These are phyloP conservation scores for Cokeromyces recurvatus DNA, from an alignment of 371 early-diverging fungal genomes.

Conservation along the genomic window DNA sequence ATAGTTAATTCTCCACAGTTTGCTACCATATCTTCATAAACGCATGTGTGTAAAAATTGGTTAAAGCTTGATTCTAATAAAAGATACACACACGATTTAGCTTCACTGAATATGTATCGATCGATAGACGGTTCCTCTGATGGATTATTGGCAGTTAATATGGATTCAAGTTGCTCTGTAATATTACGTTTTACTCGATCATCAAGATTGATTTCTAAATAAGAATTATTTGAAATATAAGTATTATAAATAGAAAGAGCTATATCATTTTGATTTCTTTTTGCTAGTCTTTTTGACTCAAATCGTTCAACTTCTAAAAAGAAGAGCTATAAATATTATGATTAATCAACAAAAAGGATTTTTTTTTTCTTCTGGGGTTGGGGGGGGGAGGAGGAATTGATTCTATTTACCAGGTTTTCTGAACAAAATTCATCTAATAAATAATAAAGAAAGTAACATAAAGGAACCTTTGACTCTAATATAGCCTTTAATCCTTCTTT, in stretches of 20 bases:
- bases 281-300: slow-evolving; percentile 20
- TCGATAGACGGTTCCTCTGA: too few species aligned
- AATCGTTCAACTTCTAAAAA: slow-evolving; percentile 50
- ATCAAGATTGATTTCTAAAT: slow-evolving; percentile 54
- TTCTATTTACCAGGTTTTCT: slow-evolving; percentile 50
- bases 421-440: slow-evolving; percentile 50
- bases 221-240: slow-evolving; percentile 34
- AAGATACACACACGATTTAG: slow-evolving; percentile 39
- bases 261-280: slow-evolving; percentile 28
- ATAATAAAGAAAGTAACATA: slow-evolving; percentile 51
- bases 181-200: slow-evolving; percentile 39
- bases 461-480: slow-evolving; percentile 49
- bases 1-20: slow-evolving; percentile 33
- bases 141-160: too few species aligned
- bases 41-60: slow-evolving; percentile 23
- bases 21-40: slow-evolving; percentile 26
- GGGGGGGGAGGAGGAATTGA: too few species aligned
- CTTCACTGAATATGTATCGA: slow-evolving; percentile 45
- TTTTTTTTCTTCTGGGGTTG: too few species aligned
- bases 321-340: too few species aligned
- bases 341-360: too few species aligned
- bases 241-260: slow-evolving; percentile 45
- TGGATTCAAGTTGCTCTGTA: too few species aligned
- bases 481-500: slow-evolving; percentile 51
- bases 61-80: slow-evolving; percentile 45